Percentiles rank a stretch among this genome's conserved stretches.
These are phyloP conservation scores for Metschnikowia continentalis DNA, from an alignment of 805 yeast species.

Conservation along the genomic window DNA sequence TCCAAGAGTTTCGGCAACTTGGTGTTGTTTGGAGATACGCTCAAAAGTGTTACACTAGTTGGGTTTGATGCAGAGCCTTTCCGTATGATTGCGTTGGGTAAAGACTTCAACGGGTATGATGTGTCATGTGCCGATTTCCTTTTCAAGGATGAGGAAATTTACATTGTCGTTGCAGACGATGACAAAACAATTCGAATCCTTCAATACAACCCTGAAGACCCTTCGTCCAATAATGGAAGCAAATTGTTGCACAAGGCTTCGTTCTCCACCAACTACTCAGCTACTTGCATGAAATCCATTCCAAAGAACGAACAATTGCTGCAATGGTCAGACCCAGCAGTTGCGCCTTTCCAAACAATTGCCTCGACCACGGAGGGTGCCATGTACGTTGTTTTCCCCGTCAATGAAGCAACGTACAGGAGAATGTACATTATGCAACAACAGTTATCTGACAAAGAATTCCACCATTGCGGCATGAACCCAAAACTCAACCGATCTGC, in stretches of 20 bases:
- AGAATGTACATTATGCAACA: slow-evolving; percentile 82
- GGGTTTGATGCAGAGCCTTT: slow-evolving; percentile 97
- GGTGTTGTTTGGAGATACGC: slow-evolving; percentile 74
- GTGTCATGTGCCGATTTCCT: slow-evolving; percentile 74
- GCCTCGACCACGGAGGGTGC: slow-evolving; percentile 82
- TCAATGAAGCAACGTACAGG: slow-evolving; percentile 71
- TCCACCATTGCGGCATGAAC: slow-evolving; percentile 73
- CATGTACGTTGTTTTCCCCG: slow-evolving; percentile 66
- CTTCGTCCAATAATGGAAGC: slow-evolving; percentile 76
- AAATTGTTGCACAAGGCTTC: slow-evolving; percentile 64
- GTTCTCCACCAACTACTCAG: slow-evolving; percentile 61
- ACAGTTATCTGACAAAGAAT: slow-evolving; percentile 75
- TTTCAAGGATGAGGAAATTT: slow-evolving; percentile 64
- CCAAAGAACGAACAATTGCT: slow-evolving; percentile 35
- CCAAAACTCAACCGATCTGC: slow-evolving; percentile 63
- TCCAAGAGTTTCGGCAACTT: slow-evolving; percentile 80
- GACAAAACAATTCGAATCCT: slow-evolving; percentile 63
- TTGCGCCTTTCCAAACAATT: slow-evolving; percentile 51
- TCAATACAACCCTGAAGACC: slow-evolving; percentile 91
- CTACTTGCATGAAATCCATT: slow-evolving; percentile 50
- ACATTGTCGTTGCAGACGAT: slow-evolving; percentile 64
- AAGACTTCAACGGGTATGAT: slow-evolving; percentile 61
- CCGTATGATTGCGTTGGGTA: slow-evolving; percentile 73
- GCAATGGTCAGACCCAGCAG: slow-evolving; percentile 24
- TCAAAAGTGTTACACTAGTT: slow-evolving; percentile 70